Percentiles rank a stretch among this genome's conserved stretches.
phyloP scores from a whole-genome alignment of 176 grass and related monocot species.

The Calamus simplicifolius region DNA sequence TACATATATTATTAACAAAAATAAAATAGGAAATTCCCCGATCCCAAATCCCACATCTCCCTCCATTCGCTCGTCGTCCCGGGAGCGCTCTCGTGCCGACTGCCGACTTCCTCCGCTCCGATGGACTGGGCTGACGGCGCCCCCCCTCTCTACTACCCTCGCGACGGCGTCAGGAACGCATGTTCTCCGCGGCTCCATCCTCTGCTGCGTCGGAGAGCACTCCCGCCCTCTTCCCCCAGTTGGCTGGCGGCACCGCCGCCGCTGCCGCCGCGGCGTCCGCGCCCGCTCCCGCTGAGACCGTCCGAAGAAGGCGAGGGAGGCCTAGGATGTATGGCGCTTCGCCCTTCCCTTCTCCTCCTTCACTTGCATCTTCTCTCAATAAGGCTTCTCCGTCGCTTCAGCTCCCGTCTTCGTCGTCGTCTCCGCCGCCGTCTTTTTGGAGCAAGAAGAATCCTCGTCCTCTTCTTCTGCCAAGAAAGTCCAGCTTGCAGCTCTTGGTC shows the following conservation, averaged over 20 bases:
- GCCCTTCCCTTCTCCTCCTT: neutral
- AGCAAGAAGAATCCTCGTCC: slow-evolving; percentile 21
- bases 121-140: slow-evolving; percentile 19
- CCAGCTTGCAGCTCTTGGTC: slow-evolving; percentile 19
- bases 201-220: slow-evolving; percentile 7
- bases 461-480: slow-evolving; percentile 14
- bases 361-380: slow-evolving; percentile 9
- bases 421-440: neutral
- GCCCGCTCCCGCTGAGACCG: neutral
- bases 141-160: slow-evolving; percentile 4
- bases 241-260: neutral
- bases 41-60: slow-evolving; percentile 22
- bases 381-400: slow-evolving; percentile 2
- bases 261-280: neutral
- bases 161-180: neutral
- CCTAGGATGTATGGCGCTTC: slow-evolving; percentile 22
- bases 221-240: neutral
- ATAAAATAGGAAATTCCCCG: slow-evolving; percentile 17
- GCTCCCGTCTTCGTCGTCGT: too few relatives aligned
- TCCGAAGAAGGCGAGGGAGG: slow-evolving; percentile 25
- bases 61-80: slow-evolving; percentile 29
- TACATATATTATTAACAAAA: neutral
- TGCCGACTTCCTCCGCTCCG: neutral
- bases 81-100: neutral
- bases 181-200: neutral